Evolutionary conservation across 1,284 basidiomycete species (phyloP), one percentile per base, ranked within the genome.

Genomic region (Sanghuangporus weigelae): DNA sequence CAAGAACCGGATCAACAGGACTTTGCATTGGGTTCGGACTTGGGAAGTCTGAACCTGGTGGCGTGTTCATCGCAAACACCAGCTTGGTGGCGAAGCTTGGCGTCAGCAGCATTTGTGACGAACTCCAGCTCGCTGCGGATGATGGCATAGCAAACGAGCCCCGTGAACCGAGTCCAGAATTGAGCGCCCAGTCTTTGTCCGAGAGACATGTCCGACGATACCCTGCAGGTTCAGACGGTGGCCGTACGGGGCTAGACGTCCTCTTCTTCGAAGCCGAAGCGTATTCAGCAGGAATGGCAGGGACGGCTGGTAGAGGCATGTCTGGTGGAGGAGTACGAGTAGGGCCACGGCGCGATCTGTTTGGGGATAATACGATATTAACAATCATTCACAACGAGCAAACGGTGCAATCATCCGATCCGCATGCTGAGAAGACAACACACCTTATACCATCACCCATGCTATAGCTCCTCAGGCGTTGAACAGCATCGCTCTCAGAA

Each of bases 381-480:
- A 21, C 46, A 50, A 21, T 16, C 12, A 11, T 38, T 16, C 7
- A 11, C 16, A 46, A 6, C 0, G 3, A 42, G 40, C 40, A 42
- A 7, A n/a, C 40, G 2, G 44, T 16, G 35, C 12, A 36, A 19
- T 44, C 21, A 46, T 21, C 40, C 19, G 49, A 40, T 12, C n/a
- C 14, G 59, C 21, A 53, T 6, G 16, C 4, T 14, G 35, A 36
- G 19, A 11, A 4, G 14, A 23, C 11, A n/a, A 71, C 77, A 61
- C 67, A 79, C 79, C 77, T 73, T 23, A 73, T 67, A 4, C 70
- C 68, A 7, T 69, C 67, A 53, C 76, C 71, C 40, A 76, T 69
- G 63, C 84, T 84, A 2, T 81, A 81, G 63, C 81, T 83, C 53
- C 83, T 73, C 69, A 83, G 70, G 55, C 83, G 72, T 14, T 78